Percentiles rank a stretch among this genome's conserved stretches.
Evolutionary conservation across 306 rosid genomes (phyloP).

Genomic region (Pyrus pyrifolia): DNA sequence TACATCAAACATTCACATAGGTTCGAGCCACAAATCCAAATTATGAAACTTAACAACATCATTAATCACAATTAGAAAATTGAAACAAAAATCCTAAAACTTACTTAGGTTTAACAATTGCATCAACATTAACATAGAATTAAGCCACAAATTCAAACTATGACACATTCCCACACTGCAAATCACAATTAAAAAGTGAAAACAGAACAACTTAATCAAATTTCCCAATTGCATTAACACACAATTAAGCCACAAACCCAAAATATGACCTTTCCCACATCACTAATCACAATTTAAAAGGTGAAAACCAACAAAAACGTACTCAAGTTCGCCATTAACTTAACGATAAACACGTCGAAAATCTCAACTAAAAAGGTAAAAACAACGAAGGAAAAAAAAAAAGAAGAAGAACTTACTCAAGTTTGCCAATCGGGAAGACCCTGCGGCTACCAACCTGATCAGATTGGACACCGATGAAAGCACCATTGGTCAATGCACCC

Average conservation of each 20-base stretch:
- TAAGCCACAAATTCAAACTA: not conserved
- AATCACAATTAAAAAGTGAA: not conserved
- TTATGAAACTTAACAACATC: not conserved
- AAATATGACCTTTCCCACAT: not conserved
- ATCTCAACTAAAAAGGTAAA: not conserved
- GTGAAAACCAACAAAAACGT: not conserved
- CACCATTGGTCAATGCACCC: constrained; percentile 56
- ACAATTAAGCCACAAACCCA: not conserved
- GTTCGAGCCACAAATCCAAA: not conserved
- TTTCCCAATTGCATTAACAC: not conserved
- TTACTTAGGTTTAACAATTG: not conserved
- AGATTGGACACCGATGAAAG: constrained; percentile 69
- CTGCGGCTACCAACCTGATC: constrained; percentile 52
- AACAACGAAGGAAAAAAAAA: not conserved
- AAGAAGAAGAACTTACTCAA: constrained; percentile 31
- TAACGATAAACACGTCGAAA: not conserved
- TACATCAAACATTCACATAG: not conserved
- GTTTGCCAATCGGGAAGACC: constrained; percentile 73
- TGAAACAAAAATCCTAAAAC: not conserved
- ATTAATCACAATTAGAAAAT: not conserved
- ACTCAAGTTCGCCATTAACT: constrained; percentile 47
- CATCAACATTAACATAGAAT: not conserved
- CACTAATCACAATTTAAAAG: not conserved
- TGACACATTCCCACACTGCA: not conserved
- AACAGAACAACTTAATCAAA: not conserved